Evolutionary conservation across 768 basidiomycete genomes (phyloP), one percentile per base, ranked within the genome.

Genomic region (Rhodotorula paludigena): DNA sequence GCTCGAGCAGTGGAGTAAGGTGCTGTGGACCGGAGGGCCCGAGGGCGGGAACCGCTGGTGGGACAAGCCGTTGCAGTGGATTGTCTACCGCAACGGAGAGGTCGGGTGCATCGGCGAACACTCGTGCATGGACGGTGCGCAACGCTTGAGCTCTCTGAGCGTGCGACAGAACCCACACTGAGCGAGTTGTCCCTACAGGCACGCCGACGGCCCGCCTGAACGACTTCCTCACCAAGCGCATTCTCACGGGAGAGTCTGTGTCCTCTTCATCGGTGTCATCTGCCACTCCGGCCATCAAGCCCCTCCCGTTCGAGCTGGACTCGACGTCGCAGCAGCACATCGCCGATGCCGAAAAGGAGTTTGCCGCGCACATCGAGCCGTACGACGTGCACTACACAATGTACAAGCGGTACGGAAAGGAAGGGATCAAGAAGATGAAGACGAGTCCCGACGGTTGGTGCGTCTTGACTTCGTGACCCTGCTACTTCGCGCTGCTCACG

Each of bases 201-300:
- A 96, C 91, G 1, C 89, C 94, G 6, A 97, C 92, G 0, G 82
- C 97, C 35, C 87, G 94, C 53, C 79, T 97, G 83, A 97, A 94
- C 80, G 94, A 99, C 77, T 97, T 91, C 77, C 79, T 91, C 60
- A 81, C 96, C 49, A 89, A 85, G 23, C 82, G 86, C 1, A 80
- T 97, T 36, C 86, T 86, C 2, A 79, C 81, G 4, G 83, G 84
- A 75, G 89, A 88, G 78, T 81, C 87, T 56, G 56, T 57, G 47
- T n/a, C 59, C 7, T 20, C 41, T 18, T 28, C 51, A 25, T 38
- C 49, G 11, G 20, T 36, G 1, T 11, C 56, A 0, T 57, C 56
- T 20, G 83, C 74, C 10, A 11, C 57, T 1, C 74, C 82, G 15
- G 33, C 59, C 0, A 47, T 64, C 10, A 9, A 25, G 0, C 45